A percentile compares a stretch with the other conserved stretches of the same genome.
These are phyloP conservation scores for Candida xiaguanensis DNA, from an alignment of 805 yeast species.

Conservation along the genomic window DNA sequence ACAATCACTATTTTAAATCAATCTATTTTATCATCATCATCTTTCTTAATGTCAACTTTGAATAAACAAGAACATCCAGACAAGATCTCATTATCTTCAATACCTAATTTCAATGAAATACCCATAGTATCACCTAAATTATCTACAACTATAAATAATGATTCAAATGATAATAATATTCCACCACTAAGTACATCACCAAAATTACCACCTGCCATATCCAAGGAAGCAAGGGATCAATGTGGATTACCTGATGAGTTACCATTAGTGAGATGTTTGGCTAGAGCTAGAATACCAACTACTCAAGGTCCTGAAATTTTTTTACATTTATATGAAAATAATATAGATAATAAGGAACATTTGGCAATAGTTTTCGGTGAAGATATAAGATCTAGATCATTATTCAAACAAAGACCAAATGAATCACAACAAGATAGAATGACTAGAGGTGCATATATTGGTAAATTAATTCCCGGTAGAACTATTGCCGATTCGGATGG, in stretches of 20 bases:
- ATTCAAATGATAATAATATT: neutral
- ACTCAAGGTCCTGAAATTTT: conserved; percentile 93
- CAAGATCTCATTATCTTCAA: neutral
- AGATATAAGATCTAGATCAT: conserved; percentile 71
- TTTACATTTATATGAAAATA: conserved; percentile 81
- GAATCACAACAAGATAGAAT: conserved; percentile 91
- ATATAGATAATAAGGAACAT: conserved; percentile 89
- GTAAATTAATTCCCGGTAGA: conserved; percentile 86
- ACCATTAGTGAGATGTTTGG: conserved; percentile 82
- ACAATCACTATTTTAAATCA: conserved; percentile 1
- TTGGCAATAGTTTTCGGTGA: conserved; percentile 96
- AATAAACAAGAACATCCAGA: neutral
- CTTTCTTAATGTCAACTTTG: neutral
- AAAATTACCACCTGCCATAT: conserved; percentile 6
- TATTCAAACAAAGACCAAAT: conserved; percentile 56
- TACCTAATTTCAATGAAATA: conserved; percentile 7
- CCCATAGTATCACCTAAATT: conserved; percentile 9
- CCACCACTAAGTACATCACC: conserved; percentile 7
- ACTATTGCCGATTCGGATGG: conserved; percentile 59
- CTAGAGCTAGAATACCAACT: conserved; percentile 95
- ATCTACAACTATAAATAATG: neutral
- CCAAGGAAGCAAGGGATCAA: conserved; percentile 23
- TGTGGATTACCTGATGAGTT: conserved; percentile 49
- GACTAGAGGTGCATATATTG: conserved; percentile 98
- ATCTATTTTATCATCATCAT: neutral